Base-by-base conservation (phyloP, 148 eudicot genomes). In the Silene latifolia region DNA sequence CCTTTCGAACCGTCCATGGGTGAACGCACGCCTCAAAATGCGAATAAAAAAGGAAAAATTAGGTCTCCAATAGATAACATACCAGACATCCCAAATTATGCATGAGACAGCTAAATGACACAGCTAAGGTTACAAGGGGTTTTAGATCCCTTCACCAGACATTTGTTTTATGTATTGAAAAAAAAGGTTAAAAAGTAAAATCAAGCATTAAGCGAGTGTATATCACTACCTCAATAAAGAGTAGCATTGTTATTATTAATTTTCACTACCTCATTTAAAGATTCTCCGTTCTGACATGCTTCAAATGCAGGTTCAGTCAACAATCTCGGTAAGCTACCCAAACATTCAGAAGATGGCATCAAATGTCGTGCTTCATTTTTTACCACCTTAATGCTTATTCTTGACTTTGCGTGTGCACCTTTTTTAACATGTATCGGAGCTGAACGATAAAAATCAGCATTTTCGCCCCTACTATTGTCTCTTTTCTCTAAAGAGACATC, bases 251-350 rank as follows among this genome's bases (percentile, higher is more conserved):
- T 32, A 32, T 15, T 69, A n/a, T 69, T 21, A 69, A 21, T 0
- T 48, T 48, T 24, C 78, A 58, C 67, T 69, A 91, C 89, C 92
- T 89, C 86, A 69, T 42, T 71, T 62, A 61, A 59, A 74, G 78
- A 72, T 27, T 73, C 74, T 73, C 77, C 85, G 73, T 65, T 17
- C 58, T 76, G 67, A 74, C 78, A 80, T 60, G 54, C 56, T 14
- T 57, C 82, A 71, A 57, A 72, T 63, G 66, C 63, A 80, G 72
- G 80, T 66, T 69, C 80, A 3, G 64, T 72, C 63, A 77, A 75
- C 29, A 71, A 77, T 74, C 67, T 69, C 5, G 83, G 47, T 56
- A 67, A 65, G 71, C 77, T 69, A 61, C 77, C 61, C 63, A 62
- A 79, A 76, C 73, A 57, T 35, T 73, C 80, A 68, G 66, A 74